Evolutionary conservation across 208 protist genomes (phyloP).

Genomic region (Chromosphaera perkinsii): DNA sequence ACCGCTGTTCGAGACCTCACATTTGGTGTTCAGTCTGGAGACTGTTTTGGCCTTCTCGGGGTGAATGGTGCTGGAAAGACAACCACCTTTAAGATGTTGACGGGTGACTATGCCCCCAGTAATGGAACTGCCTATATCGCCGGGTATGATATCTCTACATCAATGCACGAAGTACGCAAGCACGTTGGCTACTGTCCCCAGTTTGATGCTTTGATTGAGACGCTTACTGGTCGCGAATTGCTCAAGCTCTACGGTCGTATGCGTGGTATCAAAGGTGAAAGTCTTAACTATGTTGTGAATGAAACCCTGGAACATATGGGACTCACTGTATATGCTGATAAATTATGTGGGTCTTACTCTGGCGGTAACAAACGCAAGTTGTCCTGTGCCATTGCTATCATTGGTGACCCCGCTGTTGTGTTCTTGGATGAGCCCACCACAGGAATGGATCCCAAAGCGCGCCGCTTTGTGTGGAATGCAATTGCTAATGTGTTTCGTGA

Average conservation of each 20-base stretch:
- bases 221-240: conserved; percentile 41
- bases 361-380: conserved; percentile 61
- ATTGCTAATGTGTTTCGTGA: conserved; percentile 1
- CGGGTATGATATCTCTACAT: conserved; percentile 4
- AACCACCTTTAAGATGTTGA: conserved; percentile 43
- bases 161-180: conserved; percentile 18
- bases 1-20: conserved; percentile 31
- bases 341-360: conserved; percentile 34
- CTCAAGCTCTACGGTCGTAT: conserved; percentile 37
- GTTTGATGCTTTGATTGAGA: conserved; percentile 42
- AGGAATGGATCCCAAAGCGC: conserved; percentile 15
- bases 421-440: conserved; percentile 38
- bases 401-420: conserved; percentile 42
- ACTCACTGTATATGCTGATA: conserved; percentile 11
- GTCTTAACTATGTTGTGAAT: conserved; percentile 3
- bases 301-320: conserved; percentile 6
- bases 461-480: conserved; percentile 34
- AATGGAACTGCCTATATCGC: conserved; percentile 19
- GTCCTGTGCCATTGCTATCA: conserved; percentile 41
- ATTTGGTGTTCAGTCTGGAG: conserved; percentile 22
- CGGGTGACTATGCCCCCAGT: conserved; percentile 17
- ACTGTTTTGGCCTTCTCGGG: conserved; percentile 54
- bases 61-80: conserved; percentile 53
- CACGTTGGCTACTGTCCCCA: conserved; percentile 48
- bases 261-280: not conserved